phyloP scores from a whole-genome alignment of 225 moss, liverwort and hornwort genomes.

The Thuidium tamariscinum region DNA sequence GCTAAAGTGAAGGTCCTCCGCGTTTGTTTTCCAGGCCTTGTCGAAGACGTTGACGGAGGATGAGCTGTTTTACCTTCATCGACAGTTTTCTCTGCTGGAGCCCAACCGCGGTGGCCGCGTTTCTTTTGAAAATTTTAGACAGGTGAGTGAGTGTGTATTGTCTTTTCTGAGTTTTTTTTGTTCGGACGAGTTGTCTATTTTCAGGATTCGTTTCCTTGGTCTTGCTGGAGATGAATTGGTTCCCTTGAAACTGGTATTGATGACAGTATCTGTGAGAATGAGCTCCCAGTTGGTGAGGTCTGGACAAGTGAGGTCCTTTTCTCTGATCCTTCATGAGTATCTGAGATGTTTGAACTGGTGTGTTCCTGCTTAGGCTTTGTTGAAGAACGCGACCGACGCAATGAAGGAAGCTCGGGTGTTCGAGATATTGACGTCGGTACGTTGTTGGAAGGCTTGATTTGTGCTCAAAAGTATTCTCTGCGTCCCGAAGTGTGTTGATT shows the following conservation, averaged over 20 bases:
- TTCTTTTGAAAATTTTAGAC: slow-evolving; percentile 84
- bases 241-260: background rate
- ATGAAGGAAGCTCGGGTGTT: slow-evolving; percentile 96
- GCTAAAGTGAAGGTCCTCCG: slow-evolving; percentile 23
- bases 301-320: background rate
- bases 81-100: slow-evolving; percentile 82
- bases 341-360: background rate
- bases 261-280: background rate
- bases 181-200: background rate
- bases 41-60: slow-evolving; percentile 83
- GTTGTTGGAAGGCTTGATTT: background rate
- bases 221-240: background rate
- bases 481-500: background rate
- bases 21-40: slow-evolving; percentile 48
- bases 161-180: background rate
- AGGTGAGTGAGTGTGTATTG: slow-evolving; percentile 16
- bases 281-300: background rate
- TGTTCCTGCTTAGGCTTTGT: slow-evolving; percentile 33
- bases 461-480: background rate
- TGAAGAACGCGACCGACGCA: slow-evolving; percentile 80
- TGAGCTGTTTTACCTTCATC: slow-evolving; percentile 69
- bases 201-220: background rate
- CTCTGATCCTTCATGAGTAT: background rate
- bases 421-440: slow-evolving; percentile 77
- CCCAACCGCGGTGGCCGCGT: slow-evolving; percentile 76